A percentile compares a stretch with the other conserved stretches of the same genome.
Evolutionary conservation across 1,284 basidiomycete species (phyloP).

Genomic region (Ustilago loliicola): DNA sequence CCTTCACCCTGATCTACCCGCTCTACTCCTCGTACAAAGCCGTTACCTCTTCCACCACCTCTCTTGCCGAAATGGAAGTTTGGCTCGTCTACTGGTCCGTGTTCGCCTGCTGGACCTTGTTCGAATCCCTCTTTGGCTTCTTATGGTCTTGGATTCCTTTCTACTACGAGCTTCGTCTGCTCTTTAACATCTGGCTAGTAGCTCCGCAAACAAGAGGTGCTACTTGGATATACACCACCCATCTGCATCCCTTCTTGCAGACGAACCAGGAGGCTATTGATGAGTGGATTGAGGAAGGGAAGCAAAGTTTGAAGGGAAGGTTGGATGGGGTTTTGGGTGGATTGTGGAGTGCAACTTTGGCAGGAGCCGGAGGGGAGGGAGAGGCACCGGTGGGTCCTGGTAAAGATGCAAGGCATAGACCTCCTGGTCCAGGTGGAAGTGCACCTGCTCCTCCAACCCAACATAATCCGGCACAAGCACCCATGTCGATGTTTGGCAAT

Average conservation of each 20-base stretch:
- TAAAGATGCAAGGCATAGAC: conserved; percentile 27
- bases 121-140: conserved; percentile 61
- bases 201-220: conserved; percentile 75
- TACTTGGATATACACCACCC: conserved; percentile 81
- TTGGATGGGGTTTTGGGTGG: conserved; percentile 24
- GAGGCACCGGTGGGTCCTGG: conserved; percentile 3
- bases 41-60: conserved; percentile 47
- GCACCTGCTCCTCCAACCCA: conserved; percentile 32
- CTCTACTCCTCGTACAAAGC: conserved; percentile 65
- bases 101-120: conserved; percentile 49
- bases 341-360: conserved; percentile 21
- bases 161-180: conserved; percentile 59
- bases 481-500: conserved; percentile 35
- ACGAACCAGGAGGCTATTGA: conserved; percentile 85
- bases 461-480: conserved; percentile 47
- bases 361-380: not conserved
- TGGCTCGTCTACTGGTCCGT: conserved; percentile 68
- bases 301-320: conserved; percentile 15
- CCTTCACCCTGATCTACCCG: conserved; percentile 57
- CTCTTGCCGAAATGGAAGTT: conserved; percentile 62
- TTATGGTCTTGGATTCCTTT: conserved; percentile 65
- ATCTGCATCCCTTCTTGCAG: conserved; percentile 83
- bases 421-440: conserved; percentile 12
- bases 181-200: conserved; percentile 66
- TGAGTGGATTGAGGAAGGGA: conserved; percentile 75